Base-by-base conservation (phyloP, 805 yeast genomes). In the Grigorovia yakushimaensis region DNA sequence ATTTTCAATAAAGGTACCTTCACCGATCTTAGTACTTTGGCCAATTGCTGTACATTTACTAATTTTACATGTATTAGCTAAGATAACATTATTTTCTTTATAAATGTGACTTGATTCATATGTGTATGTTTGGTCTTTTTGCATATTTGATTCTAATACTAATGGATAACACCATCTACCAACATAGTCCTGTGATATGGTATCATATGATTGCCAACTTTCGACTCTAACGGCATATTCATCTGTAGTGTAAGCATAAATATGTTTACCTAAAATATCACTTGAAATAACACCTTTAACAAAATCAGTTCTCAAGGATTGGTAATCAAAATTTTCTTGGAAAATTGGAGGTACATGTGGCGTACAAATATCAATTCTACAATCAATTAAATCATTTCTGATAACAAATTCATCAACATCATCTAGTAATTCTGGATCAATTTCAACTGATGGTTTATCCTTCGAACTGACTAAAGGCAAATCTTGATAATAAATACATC, bases 241-340 rank as follows among this genome's bases (percentile, higher is more conserved):
- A 46, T 79, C 82, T 18, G 93, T 77, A 41, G 89, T 78, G 60
- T 87, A 88, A 0, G 95, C 88, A 65, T 91, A 91, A 27, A 93
- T 85, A 47, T 89, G 84, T 62, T 93, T 91, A 54, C 88, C 89
- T 56, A 93, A 71, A 56, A 93, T 75, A 66, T 93, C 98, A 45
- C 94, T 83, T 15, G 93, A 82, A 50, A 93, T 72, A 22, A 91
- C 93, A 47, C 98, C 97, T 56, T 79, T 83, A 27, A 91, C 85
- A 60, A 91, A 93, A 67, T 93, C 98, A 35, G 77, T 73, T 64
- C 98, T 77, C 52, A 91, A 71, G 45, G 78, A 71, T 65, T 91
- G 96, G 64, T 89, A 93, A 68, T 93, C 98, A 58, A 93, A 93
- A 65, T 93, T 91, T 60, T 93, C 98, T 58, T 88, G 95, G 69